Conservation (phyloP, 345 rosid genomes). For the Corchorus olitorius region DNA sequence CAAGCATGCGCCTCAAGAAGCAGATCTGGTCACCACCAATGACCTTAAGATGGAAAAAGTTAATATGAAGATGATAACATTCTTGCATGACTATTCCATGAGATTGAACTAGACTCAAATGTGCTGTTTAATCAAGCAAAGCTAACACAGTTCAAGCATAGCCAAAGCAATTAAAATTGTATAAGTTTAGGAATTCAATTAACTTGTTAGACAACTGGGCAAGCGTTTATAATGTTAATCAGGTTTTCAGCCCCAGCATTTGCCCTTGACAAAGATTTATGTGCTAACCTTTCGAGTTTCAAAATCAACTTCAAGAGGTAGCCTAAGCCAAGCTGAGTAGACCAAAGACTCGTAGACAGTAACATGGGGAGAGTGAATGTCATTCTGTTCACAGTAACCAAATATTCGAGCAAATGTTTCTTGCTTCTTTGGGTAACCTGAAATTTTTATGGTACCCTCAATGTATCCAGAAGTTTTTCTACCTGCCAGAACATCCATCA, state of each 20-base stretch:
- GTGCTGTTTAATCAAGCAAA: background rate
- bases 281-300: conserved; percentile 40
- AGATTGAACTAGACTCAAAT: background rate
- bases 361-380: conserved; percentile 78
- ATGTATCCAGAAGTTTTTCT: conserved; percentile 54
- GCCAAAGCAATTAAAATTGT: background rate
- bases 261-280: background rate
- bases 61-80: background rate
- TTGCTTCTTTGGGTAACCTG: conserved; percentile 80
- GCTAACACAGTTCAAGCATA: background rate
- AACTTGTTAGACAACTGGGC: background rate
- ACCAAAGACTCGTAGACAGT: conserved; percentile 70
- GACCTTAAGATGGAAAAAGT: background rate
- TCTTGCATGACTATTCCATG: background rate
- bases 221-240: background rate
- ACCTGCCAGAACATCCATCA: conserved; percentile 59
- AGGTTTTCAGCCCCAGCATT: background rate
- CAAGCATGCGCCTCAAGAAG: background rate
- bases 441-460: conserved; percentile 43
- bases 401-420: conserved; percentile 81
- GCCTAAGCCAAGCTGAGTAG: conserved; percentile 55
- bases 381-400: conserved; percentile 80
- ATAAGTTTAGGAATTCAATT: background rate
- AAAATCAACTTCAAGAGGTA: conserved; percentile 35
- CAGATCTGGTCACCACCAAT: background rate